These are phyloP conservation scores for Sporobolomyces pararoseus DNA, from an alignment of 768 basidiomycete species.

Conservation along the genomic window DNA sequence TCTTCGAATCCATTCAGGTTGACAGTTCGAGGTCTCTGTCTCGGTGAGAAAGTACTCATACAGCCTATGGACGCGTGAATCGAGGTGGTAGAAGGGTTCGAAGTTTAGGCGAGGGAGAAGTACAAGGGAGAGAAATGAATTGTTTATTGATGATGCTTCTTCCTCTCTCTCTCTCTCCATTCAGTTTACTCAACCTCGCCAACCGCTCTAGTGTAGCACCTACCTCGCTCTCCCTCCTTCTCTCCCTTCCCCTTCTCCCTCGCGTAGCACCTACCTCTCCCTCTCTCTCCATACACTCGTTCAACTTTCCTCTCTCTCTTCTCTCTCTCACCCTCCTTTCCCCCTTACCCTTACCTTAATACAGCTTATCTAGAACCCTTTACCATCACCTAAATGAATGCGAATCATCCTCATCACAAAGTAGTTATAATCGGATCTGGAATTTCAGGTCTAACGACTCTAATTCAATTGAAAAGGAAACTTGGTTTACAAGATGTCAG, in stretches of 20 bases:
- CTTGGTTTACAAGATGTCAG: conserved; percentile 30
- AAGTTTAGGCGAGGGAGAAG: neutral
- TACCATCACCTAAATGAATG: neutral
- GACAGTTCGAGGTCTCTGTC: conserved; percentile 14
- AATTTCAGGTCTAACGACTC: conserved; percentile 34
- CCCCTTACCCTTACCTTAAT: neutral
- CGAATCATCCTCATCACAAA: neutral
- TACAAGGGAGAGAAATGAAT: neutral
- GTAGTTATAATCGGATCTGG: conserved; percentile 41
- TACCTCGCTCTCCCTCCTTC: neutral
- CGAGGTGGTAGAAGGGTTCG: too few species aligned
- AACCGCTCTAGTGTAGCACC: neutral
- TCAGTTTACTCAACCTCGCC: neutral
- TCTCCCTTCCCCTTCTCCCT: conserved; percentile 5
- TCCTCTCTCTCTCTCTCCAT: neutral
- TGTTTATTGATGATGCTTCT: neutral
- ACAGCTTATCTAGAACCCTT: too few species aligned
- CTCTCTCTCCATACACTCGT: neutral
- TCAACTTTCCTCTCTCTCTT: neutral
- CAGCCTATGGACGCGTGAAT: neutral
- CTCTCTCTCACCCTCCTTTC: neutral
- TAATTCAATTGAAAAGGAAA: conserved; percentile 39
- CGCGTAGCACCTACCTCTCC: neutral
- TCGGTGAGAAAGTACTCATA: conserved; percentile 15
- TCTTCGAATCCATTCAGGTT: conserved; percentile 15